A percentile compares a stretch with the other conserved stretches of the same genome.
Evolutionary conservation across 495 filamentous ascomycete species (phyloP).

Genomic region (Xylaria castorea): DNA sequence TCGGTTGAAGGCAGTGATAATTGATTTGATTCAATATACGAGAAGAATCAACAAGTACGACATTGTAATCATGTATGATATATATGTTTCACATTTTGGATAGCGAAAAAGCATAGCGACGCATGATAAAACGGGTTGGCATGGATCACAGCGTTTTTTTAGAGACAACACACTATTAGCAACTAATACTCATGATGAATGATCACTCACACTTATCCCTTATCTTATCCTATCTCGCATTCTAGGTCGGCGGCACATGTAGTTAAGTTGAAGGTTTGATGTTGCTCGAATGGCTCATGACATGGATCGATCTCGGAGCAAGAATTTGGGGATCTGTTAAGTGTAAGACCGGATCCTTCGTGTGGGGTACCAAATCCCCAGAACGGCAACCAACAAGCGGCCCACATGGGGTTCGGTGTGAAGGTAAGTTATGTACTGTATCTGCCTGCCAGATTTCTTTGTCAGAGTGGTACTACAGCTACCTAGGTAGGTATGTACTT

Average conservation of each 20-base stretch:
- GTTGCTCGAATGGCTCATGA: neutral
- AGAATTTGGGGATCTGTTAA: neutral
- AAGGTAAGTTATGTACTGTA: too few relatives aligned
- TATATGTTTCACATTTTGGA: neutral
- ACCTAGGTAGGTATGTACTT: too few relatives aligned
- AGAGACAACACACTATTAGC: neutral
- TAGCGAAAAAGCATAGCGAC: conserved; percentile 23
- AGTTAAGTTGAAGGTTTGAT: neutral
- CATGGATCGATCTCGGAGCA: neutral
- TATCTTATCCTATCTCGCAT: neutral
- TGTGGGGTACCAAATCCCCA: conserved; percentile 8
- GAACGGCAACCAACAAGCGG: neutral
- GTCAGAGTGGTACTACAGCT: too few relatives aligned
- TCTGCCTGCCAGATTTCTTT: neutral
- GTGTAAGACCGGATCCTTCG: too few relatives aligned
- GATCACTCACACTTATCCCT: neutral
- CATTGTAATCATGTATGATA: conserved; percentile 13
- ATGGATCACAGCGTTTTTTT: neutral
- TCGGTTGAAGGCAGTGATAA: neutral
- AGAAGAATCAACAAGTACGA: neutral
- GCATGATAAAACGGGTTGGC: conserved; percentile 23
- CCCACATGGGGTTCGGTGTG: too few relatives aligned
- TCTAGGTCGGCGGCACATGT: neutral
- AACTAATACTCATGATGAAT: neutral
- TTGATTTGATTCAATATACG: conserved; percentile 1